Evolutionary conservation across 2,329 filamentous ascomycete genomes (phyloP).

Genomic region (Colletotrichum simmondsii): DNA sequence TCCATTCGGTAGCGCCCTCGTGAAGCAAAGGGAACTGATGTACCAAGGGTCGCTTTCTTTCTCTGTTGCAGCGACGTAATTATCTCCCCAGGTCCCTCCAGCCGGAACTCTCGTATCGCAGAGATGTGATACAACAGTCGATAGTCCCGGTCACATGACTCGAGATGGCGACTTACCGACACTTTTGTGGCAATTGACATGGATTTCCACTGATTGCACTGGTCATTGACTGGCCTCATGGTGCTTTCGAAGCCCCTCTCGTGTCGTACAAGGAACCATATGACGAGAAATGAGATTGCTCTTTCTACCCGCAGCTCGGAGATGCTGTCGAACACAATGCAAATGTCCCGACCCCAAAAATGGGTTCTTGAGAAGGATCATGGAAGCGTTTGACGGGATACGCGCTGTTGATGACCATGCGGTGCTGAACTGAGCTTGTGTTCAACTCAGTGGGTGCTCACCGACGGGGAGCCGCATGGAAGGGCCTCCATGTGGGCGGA

Average conservation of each 20-base stretch:
- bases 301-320: neutral
- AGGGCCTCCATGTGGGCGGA: neutral
- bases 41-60: neutral
- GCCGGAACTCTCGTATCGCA: slow-evolving; percentile 1
- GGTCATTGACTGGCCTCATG: neutral
- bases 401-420: neutral
- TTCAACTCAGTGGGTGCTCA: neutral
- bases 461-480: slow-evolving; percentile 25
- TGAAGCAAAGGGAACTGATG: neutral
- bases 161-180: neutral
- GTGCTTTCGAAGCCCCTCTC: neutral
- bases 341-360: neutral
- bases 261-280: slow-evolving; percentile 10
- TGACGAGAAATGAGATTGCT: neutral
- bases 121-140: slow-evolving; percentile 29
- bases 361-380: neutral
- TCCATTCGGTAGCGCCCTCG: neutral
- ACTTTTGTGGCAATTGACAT: neutral
- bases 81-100: neutral
- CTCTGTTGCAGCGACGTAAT: neutral
- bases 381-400: neutral
- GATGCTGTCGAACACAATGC: neutral
- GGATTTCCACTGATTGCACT: neutral
- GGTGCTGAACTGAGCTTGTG: neutral
- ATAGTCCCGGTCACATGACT: slow-evolving; percentile 26